Percentiles rank a stretch among this genome's conserved stretches.
Conservation (phyloP, 441 rosid genomes). For the Syzygium syzygioides region DNA sequence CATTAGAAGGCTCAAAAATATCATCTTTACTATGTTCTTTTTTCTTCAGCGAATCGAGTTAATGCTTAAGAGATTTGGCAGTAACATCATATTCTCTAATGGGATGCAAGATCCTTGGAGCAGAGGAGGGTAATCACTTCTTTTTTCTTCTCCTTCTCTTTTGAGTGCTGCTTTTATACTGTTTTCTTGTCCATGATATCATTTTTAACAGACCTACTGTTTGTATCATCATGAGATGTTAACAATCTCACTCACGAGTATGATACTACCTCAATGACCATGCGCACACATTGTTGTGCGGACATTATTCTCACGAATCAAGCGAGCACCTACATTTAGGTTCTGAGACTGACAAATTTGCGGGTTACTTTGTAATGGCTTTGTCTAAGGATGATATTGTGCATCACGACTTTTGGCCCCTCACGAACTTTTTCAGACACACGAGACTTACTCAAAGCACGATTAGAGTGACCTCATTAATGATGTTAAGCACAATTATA, state of each 20-base stretch:
- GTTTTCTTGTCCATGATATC: neutral
- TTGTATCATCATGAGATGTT: neutral
- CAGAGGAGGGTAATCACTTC: conserved; percentile 52
- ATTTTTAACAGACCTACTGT: neutral
- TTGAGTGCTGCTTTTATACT: neutral
- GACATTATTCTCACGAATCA: neutral
- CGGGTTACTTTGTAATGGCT: neutral
- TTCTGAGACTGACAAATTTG: neutral
- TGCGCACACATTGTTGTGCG: neutral
- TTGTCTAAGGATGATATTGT: neutral
- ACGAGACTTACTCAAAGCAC: neutral
- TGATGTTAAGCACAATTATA: neutral
- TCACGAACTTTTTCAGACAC: neutral
- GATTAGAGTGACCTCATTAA: neutral
- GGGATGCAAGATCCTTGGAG: conserved; percentile 84
- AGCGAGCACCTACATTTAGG: neutral
- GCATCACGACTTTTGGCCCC: neutral
- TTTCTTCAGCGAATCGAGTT: conserved; percentile 35
- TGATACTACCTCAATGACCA: neutral
- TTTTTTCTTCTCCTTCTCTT: neutral
- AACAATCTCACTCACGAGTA: neutral
- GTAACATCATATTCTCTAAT: conserved; percentile 72
- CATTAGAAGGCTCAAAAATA: neutral
- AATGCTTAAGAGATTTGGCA: conserved; percentile 52
- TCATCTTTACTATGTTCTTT: neutral